Conservation (phyloP, 2,329 filamentous ascomycete genomes). For the Trichothecium roseum region DNA sequence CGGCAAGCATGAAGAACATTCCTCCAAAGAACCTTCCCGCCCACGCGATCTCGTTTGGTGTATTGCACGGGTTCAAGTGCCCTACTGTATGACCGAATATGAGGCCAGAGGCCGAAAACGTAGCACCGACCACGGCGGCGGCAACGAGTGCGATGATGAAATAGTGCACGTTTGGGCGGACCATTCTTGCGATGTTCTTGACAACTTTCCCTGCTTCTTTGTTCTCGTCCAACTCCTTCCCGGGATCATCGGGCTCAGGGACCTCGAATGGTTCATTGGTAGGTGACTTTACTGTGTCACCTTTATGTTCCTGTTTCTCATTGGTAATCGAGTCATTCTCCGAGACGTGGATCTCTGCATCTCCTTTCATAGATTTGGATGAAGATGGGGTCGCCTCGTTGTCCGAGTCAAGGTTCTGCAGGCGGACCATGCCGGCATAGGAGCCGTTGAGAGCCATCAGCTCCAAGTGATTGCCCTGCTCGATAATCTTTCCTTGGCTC, state of each 20-base stretch:
- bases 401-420: constrained; percentile 26
- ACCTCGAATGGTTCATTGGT: constrained; percentile 13
- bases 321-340: constrained; percentile 27
- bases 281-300: constrained; percentile 22
- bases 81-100: constrained; percentile 33
- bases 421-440: constrained; percentile 41
- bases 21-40: constrained; percentile 38
- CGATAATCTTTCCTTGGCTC: constrained; percentile 46
- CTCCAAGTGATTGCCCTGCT: constrained; percentile 53
- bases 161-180: constrained; percentile 26
- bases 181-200: constrained; percentile 24
- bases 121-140: constrained; percentile 43
- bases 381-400: constrained; percentile 17
- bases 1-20: constrained; percentile 45
- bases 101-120: constrained; percentile 42
- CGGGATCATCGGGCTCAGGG: background rate
- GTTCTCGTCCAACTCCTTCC: constrained; percentile 25
- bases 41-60: constrained; percentile 22
- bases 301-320: constrained; percentile 26
- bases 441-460: constrained; percentile 40
- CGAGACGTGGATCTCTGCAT: constrained; percentile 30
- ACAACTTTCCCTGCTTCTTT: constrained; percentile 29
- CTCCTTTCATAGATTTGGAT: constrained; percentile 18
- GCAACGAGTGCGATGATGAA: constrained; percentile 29
- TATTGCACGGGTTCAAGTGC: constrained; percentile 35